Percentiles rank a stretch among this genome's conserved stretches.
These are phyloP conservation scores for Eucommia ulmoides DNA, from an alignment of 257 asterid genomes.

Conservation along the genomic window DNA sequence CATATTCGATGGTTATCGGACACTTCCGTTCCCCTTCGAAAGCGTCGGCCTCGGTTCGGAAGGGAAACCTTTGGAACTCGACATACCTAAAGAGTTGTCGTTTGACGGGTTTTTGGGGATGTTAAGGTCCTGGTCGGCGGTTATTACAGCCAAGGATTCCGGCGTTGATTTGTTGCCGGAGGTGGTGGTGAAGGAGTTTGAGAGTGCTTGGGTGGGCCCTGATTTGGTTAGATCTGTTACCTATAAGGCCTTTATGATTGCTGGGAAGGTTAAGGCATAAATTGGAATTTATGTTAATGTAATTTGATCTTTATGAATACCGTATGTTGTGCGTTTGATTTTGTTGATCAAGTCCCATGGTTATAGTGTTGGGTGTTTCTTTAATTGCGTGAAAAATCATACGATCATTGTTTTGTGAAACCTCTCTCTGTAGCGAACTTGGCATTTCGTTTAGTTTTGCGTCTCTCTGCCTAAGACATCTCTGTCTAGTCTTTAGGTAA, in stretches of 20 bases:
- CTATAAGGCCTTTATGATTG: constrained; percentile 11
- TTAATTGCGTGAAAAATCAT: no score
- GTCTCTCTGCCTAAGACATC: no score
- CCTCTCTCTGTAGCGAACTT: no score
- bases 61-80: constrained; percentile 8
- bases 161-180: constrained; percentile 15
- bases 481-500: no score
- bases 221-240: constrained; percentile 9
- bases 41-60: constrained; percentile 15
- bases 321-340: no score
- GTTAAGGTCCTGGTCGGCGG: constrained; percentile 12
- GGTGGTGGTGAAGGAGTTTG: constrained; percentile 9
- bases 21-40: constrained; percentile 13
- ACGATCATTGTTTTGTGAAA: no score
- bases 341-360: no score
- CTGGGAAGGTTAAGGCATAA: constrained; percentile 9
- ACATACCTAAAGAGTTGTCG: constrained; percentile 13
- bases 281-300: no score
- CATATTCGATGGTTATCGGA: constrained; percentile 4
- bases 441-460: no score
- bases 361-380: no score
- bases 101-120: constrained; percentile 12
- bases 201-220: constrained; percentile 11
- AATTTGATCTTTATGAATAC: no score
- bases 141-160: constrained; percentile 7